Conservation (phyloP, 2,329 filamentous ascomycete species). For the Cercospora sp. region DNA sequence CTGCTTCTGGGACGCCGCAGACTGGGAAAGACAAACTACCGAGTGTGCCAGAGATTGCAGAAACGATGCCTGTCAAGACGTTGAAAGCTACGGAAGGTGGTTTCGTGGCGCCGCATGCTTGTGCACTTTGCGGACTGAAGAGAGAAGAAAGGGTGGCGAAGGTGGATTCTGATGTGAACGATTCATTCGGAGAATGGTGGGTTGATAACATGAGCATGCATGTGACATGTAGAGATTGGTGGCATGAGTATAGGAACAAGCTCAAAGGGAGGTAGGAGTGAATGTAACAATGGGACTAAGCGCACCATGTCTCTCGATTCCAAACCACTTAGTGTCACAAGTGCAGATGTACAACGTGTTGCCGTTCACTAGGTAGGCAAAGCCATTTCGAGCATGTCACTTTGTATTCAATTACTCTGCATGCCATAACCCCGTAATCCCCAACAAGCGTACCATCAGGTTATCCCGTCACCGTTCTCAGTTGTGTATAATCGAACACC, state of each 20-base stretch:
- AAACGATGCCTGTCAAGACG: conserved; percentile 66
- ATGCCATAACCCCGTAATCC: not conserved
- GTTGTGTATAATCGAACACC: not conserved
- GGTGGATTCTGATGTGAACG: conserved; percentile 74
- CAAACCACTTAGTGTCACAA: too few relatives aligned
- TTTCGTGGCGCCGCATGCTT: conserved; percentile 70
- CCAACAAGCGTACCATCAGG: not conserved
- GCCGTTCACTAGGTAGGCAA: too few relatives aligned
- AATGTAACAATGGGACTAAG: not conserved
- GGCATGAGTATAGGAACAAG: conserved; percentile 71
- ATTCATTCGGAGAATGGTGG: conserved; percentile 98
- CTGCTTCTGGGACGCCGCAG: conserved; percentile 50
- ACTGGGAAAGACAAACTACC: conserved; percentile 36
- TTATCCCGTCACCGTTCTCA: not conserved
- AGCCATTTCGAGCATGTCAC: not conserved
- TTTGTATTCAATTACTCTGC: not conserved
- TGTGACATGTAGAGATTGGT: conserved; percentile 73
- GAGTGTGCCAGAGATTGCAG: conserved; percentile 67
- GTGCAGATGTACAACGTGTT: too few relatives aligned
- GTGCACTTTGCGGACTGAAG: conserved; percentile 83
- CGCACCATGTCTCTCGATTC: not conserved
- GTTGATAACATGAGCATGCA: conserved; percentile 62
- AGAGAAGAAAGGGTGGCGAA: conserved; percentile 78
- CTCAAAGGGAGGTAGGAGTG: conserved; percentile 49
- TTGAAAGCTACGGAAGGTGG: conserved; percentile 65